Conservation (phyloP, 352 stramenopile genomes). For the Halophytophthora polymorphica region DNA sequence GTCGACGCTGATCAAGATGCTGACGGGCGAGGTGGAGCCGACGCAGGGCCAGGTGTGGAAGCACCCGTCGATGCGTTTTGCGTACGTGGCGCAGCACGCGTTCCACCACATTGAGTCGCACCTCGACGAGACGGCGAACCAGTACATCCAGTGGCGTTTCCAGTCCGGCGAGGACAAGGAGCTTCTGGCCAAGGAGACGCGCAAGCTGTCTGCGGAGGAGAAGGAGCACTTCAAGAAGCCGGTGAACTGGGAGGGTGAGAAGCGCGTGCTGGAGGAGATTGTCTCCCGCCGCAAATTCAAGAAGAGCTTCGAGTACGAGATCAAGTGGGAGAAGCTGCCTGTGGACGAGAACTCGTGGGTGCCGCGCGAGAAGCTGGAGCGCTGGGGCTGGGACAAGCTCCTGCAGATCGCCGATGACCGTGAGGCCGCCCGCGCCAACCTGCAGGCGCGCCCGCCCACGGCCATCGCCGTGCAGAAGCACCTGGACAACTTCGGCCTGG, state of each 20-base stretch:
- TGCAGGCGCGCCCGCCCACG: conserved; percentile 93
- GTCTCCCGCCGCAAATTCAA: conserved; percentile 92
- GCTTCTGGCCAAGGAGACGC: conserved; percentile 90
- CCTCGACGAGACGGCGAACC: conserved; percentile 92
- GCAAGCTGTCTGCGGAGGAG: conserved; percentile 91
- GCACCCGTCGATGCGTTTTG: conserved; percentile 89
- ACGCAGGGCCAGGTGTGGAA: conserved; percentile 76
- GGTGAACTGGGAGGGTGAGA: conserved; percentile 92
- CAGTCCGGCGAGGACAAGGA: conserved; percentile 89
- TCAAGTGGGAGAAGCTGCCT: conserved; percentile 94
- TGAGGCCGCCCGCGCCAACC: conserved; percentile 90
- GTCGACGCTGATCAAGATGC: conserved; percentile 96
- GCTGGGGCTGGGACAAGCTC: conserved; percentile 97
- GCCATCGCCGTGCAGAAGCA: conserved; percentile 96
- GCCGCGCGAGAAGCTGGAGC: conserved; percentile 92
- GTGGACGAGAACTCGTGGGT: conserved; percentile 96
- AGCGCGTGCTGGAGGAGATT: conserved; percentile 89
- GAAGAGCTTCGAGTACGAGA: conserved; percentile 96
- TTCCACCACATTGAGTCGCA: conserved; percentile 98
- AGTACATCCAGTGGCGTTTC: conserved; percentile 98
- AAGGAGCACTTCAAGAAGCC: conserved; percentile 93
- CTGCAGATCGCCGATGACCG: conserved; percentile 96
- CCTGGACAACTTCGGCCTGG: conserved; percentile 95
- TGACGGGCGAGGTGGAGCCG: conserved; percentile 80
- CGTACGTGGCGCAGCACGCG: conserved; percentile 96